These are phyloP conservation scores for Aspergillus vadensis DNA, from an alignment of 2,329 filamentous ascomycete genomes.

Conservation along the genomic window DNA sequence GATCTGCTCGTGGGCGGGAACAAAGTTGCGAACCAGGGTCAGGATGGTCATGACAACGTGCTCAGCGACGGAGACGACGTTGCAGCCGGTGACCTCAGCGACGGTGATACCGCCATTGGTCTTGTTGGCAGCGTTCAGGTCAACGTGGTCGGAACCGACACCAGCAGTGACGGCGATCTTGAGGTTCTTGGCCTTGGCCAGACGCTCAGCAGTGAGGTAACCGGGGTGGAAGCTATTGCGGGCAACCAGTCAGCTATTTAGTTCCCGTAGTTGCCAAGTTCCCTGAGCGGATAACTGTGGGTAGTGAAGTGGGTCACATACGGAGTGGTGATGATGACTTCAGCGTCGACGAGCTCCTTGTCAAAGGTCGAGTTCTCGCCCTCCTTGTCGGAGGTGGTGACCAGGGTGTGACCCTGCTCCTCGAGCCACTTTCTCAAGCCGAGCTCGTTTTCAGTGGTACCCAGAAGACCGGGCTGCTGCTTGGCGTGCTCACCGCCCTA, in stretches of 20 bases:
- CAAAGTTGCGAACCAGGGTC: constrained; percentile 93
- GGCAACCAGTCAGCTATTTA: constrained; percentile 13
- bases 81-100: constrained; percentile 95
- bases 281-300: too few relatives aligned
- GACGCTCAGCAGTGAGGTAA: constrained; percentile 93
- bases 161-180: constrained; percentile 96
- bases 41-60: constrained; percentile 99
- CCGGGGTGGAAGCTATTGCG: constrained; percentile 87
- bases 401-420: constrained; percentile 90
- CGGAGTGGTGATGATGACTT: constrained; percentile 99
- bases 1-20: constrained; percentile 94
- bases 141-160: constrained; percentile 98
- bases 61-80: constrained; percentile 97
- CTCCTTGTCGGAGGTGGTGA: constrained; percentile 98
- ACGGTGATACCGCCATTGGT: constrained; percentile 98
- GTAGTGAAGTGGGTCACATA: constrained; percentile 46
- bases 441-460: constrained; percentile 97
- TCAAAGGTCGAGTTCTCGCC: constrained; percentile 91
- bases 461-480: constrained; percentile 84
- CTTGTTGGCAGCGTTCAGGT: constrained; percentile 94
- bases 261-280: background rate
- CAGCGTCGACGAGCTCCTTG: constrained; percentile 91
- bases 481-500: constrained; percentile 80
- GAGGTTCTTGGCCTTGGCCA: constrained; percentile 97
- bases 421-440: constrained; percentile 97